A percentile compares a stretch with the other conserved stretches of the same genome.
phyloP scores from a whole-genome alignment of 768 basidiomycete species.

The Termitomyces bulborhizus region DNA sequence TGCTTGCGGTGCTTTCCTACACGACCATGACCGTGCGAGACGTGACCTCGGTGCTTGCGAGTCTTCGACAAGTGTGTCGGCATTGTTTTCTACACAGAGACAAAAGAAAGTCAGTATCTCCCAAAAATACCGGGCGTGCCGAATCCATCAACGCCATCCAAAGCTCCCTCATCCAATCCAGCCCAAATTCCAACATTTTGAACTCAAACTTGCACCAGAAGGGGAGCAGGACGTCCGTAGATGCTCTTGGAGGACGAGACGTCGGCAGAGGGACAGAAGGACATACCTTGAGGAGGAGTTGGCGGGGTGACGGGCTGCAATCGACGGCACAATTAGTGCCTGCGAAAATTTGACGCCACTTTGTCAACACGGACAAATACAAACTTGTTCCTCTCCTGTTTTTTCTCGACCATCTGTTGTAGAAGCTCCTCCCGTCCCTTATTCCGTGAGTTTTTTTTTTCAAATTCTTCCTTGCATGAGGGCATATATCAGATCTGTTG shows the following conservation, averaged over 20 bases:
- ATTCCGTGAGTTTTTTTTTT: conserved; percentile 20
- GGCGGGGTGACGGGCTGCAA: conserved; percentile 34
- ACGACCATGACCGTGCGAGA: conserved; percentile 99
- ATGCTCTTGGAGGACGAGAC: not conserved
- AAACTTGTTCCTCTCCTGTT: conserved; percentile 6
- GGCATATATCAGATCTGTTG: conserved; percentile 61
- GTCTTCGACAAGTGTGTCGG: conserved; percentile 96
- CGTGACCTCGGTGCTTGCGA: conserved; percentile 98
- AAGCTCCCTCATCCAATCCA: conserved; percentile 29
- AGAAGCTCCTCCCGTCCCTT: not conserved
- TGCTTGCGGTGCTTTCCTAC: conserved; percentile 99
- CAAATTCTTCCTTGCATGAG: conserved; percentile 31
- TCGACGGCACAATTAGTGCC: conserved; percentile 17
- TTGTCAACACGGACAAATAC: conserved; percentile 24
- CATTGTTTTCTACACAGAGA: conserved; percentile 50
- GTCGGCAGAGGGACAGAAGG: conserved; percentile 17
- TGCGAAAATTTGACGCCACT: conserved; percentile 21
- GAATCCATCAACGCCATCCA: conserved; percentile 44
- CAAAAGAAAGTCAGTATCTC: conserved; percentile 12
- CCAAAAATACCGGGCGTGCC: conserved; percentile 14
- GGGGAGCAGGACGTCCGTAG: conserved; percentile 1
- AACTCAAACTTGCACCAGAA: conserved; percentile 9
- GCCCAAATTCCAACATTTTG: conserved; percentile 24
- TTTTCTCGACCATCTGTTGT: not conserved
- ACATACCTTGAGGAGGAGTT: conserved; percentile 66